Evolutionary conservation across 1,284 basidiomycete species (phyloP), one percentile per base, ranked within the genome.

Genomic region (Ganoderma boninense): DNA sequence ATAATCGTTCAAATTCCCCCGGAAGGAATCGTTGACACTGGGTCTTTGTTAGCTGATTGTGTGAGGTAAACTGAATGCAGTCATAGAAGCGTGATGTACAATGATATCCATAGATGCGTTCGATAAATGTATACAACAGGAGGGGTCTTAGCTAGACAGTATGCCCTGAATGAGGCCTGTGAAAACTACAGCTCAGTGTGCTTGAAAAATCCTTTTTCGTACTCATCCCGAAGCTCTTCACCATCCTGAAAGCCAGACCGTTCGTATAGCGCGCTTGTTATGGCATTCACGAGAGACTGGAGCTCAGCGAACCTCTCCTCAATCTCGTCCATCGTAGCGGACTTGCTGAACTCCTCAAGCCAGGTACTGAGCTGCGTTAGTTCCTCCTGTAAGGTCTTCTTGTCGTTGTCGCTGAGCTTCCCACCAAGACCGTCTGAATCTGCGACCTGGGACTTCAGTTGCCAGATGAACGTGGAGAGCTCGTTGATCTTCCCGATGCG

Each of bases 301-400:
- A 91, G 83, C 77, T 88, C 88, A 69, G 84, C 80, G 40, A 96
- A 84, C 87, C 96, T 96, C 87, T 97, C 96, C 82, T 97, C 95
- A 60, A 97, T 85, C 73, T 97, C 95, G 82, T 97, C 96, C 65
- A 91, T 90, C 65, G 89, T 88, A 46, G 96, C 96, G n/a, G 82
- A 84, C 65, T 87, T 82, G n/a, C 91, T 92, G 79, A 95, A 89
- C 77, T 92, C 90, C 64, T 97, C 95, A 71, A 97, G 89, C 96
- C 96, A 98, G 70, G 95, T 94, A 44, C 92, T 91, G 73, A 92
- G 91, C 78, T 97, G 95, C 87, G 97, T 97, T 83, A 98, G 85
- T 52, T 91, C 86, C 23, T 87, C 89, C 68, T 95, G 86, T 74
- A 98, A 89, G 18, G 89, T 90, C 90, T 95, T 93, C 89, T 96